phyloP scores from a whole-genome alignment of 2,329 filamentous ascomycete species.

The Tolypocladium tropicale region DNA sequence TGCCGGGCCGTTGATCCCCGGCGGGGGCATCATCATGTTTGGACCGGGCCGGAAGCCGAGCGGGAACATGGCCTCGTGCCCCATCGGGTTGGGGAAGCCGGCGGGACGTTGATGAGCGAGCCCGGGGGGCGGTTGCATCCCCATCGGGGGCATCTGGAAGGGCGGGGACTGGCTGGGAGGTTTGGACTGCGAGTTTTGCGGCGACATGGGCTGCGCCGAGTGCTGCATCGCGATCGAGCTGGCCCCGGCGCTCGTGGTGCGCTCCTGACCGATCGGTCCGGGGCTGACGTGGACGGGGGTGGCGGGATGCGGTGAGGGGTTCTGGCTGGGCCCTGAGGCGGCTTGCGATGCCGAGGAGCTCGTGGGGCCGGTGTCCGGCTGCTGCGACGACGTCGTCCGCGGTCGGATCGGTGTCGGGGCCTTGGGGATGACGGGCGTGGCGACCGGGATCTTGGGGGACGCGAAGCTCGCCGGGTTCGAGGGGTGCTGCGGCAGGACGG shows the following conservation, averaged over 20 bases:
- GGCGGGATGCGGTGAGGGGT: conserved; percentile 47
- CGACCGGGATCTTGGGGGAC: conserved; percentile 71
- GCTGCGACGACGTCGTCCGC: conserved; percentile 71
- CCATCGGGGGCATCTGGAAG: conserved; percentile 44
- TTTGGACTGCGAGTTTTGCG: conserved; percentile 29
- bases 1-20: conserved; percentile 36
- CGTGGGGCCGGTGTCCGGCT: conserved; percentile 61
- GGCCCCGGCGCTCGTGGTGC: conserved; percentile 51
- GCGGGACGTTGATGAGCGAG: conserved; percentile 27
- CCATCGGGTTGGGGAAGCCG: conserved; percentile 47
- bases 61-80: conserved; percentile 39
- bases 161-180: conserved; percentile 31
- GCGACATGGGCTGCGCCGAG: conserved; percentile 43
- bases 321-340: conserved; percentile 41
- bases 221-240: conserved; percentile 16
- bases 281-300: conserved; percentile 58
- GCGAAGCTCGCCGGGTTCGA: conserved; percentile 47
- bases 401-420: conserved; percentile 68
- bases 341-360: conserved; percentile 63
- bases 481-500: conserved; percentile 48
- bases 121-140: conserved; percentile 37
- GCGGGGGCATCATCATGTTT: conserved; percentile 38
- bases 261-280: conserved; percentile 49
- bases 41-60: conserved; percentile 35
- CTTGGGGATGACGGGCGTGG: conserved; percentile 75